These are phyloP conservation scores for Cercophora sp. DNA, from an alignment of 495 filamentous ascomycete species.

Conservation along the genomic window DNA sequence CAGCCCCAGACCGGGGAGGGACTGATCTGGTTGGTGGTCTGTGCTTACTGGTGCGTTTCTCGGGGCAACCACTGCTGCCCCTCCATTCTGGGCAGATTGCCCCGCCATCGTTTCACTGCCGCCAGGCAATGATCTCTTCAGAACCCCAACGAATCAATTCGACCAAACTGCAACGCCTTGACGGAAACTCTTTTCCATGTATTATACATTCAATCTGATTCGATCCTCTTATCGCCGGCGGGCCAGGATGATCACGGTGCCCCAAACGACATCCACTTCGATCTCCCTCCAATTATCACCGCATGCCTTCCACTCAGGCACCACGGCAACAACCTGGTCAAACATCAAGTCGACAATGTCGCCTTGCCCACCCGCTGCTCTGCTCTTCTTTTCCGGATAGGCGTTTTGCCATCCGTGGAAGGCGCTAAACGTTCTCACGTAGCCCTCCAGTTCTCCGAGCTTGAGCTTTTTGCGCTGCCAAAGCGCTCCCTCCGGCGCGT, in stretches of 20 bases:
- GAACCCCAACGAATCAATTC: neutral
- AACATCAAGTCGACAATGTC: slow-evolving; percentile 56
- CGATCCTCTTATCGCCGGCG: too few relatives aligned
- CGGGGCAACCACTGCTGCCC: slow-evolving; percentile 28
- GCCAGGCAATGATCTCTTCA: neutral
- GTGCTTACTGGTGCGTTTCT: slow-evolving; percentile 25
- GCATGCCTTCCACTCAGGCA: slow-evolving; percentile 45
- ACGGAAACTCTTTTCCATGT: too few relatives aligned
- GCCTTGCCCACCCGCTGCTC: slow-evolving; percentile 45
- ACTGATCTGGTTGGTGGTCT: slow-evolving; percentile 16
- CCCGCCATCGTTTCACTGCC: slow-evolving; percentile 2
- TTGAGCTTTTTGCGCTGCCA: slow-evolving; percentile 51
- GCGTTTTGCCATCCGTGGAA: slow-evolving; percentile 53
- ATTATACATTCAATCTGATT: too few relatives aligned
- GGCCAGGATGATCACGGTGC: slow-evolving; percentile 52
- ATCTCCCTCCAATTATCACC: slow-evolving; percentile 46
- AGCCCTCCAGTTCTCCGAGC: slow-evolving; percentile 53
- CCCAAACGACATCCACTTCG: slow-evolving; percentile 52
- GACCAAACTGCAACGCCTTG: neutral
- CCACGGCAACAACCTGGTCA: slow-evolving; percentile 45
- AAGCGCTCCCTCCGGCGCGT: slow-evolving; percentile 41
- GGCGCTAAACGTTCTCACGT: slow-evolving; percentile 53
- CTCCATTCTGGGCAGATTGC: neutral
- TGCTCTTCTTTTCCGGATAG: slow-evolving; percentile 41
- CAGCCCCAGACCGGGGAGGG: slow-evolving; percentile 12